These are phyloP conservation scores for Rugonectria rugulosa DNA, from an alignment of 2,329 filamentous ascomycete genomes.

Conservation along the genomic window DNA sequence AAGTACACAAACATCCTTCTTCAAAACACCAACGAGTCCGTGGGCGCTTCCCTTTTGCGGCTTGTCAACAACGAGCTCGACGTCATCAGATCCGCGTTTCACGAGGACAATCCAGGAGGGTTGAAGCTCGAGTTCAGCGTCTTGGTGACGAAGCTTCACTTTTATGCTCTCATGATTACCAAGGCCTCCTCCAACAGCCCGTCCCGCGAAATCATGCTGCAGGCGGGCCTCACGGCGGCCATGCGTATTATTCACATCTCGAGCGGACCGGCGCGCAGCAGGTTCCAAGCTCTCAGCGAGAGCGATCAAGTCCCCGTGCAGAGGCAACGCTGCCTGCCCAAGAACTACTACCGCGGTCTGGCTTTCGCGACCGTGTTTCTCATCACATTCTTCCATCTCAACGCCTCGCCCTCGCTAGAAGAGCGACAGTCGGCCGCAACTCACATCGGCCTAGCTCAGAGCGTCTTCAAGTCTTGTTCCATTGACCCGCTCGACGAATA, in stretches of 20 bases:
- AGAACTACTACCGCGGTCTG: constrained; percentile 26
- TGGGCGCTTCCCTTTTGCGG: constrained; percentile 22
- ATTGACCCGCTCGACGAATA: constrained; percentile 24
- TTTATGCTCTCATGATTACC: constrained; percentile 24
- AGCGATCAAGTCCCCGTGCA: neutral
- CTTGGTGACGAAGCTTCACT: constrained; percentile 22
- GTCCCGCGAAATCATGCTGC: constrained; percentile 20
- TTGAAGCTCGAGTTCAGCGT: constrained; percentile 22
- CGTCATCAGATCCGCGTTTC: constrained; percentile 11
- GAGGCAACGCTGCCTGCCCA: constrained; percentile 21
- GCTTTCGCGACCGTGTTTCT: constrained; percentile 29
- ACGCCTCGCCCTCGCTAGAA: neutral
- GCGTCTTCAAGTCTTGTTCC: constrained; percentile 14
- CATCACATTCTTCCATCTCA: constrained; percentile 26
- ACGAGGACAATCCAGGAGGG: neutral
- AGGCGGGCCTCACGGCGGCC: constrained; percentile 16
- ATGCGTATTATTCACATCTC: constrained; percentile 24
- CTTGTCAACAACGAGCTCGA: constrained; percentile 27
- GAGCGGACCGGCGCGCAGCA: constrained; percentile 1
- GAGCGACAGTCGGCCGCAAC: constrained; percentile 23
- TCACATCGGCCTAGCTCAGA: constrained; percentile 23
- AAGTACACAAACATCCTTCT: constrained; percentile 26
- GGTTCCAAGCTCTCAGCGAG: neutral
- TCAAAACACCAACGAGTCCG: constrained; percentile 19
- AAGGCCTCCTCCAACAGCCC: constrained; percentile 14